These are phyloP conservation scores for Fraxinus platypoda DNA, from an alignment of 305 asterid species.

Conservation along the genomic window DNA sequence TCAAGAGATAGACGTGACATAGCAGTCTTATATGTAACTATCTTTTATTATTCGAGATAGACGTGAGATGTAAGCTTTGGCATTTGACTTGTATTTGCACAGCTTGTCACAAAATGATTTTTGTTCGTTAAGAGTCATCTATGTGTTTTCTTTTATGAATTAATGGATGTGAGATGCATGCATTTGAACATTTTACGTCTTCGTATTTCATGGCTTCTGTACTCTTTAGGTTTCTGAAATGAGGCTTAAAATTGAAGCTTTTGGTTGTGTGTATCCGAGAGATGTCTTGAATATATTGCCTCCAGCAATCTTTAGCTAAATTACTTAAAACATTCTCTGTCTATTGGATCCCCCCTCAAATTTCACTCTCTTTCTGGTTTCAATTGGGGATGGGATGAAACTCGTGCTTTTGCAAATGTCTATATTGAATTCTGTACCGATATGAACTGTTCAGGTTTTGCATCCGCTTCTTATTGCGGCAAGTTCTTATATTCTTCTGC, in stretches of 20 bases:
- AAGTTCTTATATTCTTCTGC: background rate
- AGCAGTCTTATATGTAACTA: background rate
- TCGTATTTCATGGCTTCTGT: background rate
- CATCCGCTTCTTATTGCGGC: background rate
- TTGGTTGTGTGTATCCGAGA: background rate
- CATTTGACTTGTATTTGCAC: background rate
- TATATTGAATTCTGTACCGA: background rate
- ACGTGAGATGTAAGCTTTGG: background rate
- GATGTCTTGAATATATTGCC: background rate
- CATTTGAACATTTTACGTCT: background rate
- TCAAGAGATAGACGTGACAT: no score
- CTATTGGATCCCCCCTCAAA: background rate
- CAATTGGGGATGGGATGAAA: background rate
- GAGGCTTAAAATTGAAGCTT: background rate
- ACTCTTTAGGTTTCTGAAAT: background rate
- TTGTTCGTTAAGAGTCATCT: background rate
- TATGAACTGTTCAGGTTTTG: background rate
- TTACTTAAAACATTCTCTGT: background rate
- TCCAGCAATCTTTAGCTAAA: background rate
- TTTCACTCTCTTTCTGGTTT: background rate
- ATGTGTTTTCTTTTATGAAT: background rate
- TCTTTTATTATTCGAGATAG: background rate
- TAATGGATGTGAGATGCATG: background rate
- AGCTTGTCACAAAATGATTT: background rate
- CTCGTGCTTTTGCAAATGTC: background rate